These are phyloP conservation scores for Metarhizium brunneum DNA, from an alignment of 2,329 filamentous ascomycete genomes.

Conservation along the genomic window DNA sequence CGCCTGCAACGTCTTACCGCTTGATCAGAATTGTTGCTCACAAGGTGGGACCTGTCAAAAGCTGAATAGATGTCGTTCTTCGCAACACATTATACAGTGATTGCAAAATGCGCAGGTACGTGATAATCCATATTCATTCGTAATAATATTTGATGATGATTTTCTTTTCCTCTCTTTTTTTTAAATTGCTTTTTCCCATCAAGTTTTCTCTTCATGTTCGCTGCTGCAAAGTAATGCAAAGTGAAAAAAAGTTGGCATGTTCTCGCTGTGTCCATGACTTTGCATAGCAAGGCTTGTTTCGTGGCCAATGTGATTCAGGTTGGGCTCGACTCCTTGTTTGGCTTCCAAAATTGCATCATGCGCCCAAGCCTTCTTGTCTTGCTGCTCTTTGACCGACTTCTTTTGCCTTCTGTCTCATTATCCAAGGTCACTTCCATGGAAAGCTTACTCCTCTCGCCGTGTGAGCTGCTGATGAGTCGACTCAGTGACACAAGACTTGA, in stretches of 20 bases:
- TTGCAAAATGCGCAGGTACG: conserved; percentile 23
- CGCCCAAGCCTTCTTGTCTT: conserved; percentile 63
- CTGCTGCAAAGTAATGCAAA: not conserved
- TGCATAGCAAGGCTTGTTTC: not conserved
- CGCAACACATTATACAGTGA: not conserved
- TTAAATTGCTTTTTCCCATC: not conserved
- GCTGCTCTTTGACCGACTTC: conserved; percentile 46
- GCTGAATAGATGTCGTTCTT: conserved; percentile 4
- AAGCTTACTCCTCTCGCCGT: conserved; percentile 66
- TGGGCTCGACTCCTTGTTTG: conserved; percentile 33
- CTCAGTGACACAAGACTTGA: conserved; percentile 71
- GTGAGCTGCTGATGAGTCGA: conserved; percentile 64
- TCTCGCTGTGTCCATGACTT: not conserved
- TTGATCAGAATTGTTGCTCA: not conserved
- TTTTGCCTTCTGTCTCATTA: conserved; percentile 43
- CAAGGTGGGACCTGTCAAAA: conserved; percentile 3
- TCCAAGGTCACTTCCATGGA: conserved; percentile 57
- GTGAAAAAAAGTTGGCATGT: not conserved
- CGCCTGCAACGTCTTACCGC: not conserved
- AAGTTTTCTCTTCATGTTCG: not conserved
- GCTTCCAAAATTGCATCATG: conserved; percentile 73
- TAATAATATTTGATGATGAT: conserved; percentile 12
- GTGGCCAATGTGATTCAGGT: conserved; percentile 10
- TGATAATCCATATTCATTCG: conserved; percentile 27
- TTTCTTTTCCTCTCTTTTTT: not conserved